Conservation (phyloP, 1,139 yeast species). For the Hemisphaericaspora xylanilytica region DNA sequence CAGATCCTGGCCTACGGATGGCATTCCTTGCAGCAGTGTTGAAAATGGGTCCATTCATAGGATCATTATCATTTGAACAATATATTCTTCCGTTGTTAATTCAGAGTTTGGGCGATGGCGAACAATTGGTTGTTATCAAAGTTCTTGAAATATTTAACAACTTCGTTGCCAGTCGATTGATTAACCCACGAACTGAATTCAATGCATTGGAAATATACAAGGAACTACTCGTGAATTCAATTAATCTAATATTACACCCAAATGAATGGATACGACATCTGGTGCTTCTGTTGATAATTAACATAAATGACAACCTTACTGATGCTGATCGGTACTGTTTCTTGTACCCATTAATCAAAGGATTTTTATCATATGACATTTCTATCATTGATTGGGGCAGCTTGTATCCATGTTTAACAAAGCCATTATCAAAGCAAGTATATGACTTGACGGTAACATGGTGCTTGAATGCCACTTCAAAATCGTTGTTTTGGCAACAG, state of each 20-base stretch:
- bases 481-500: constrained; percentile 71
- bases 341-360: constrained; percentile 76
- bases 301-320: constrained; percentile 60
- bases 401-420: constrained; percentile 60
- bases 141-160: constrained; percentile 61
- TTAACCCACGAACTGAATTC: constrained; percentile 39
- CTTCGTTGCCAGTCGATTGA: constrained; percentile 32
- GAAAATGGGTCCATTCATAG: constrained; percentile 75
- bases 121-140: constrained; percentile 77
- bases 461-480: constrained; percentile 61
- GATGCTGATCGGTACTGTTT: constrained; percentile 82
- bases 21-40: constrained; percentile 77
- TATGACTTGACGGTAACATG: constrained; percentile 68
- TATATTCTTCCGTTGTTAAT: constrained; percentile 80
- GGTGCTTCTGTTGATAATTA: constrained; percentile 57
- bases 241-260: constrained; percentile 64
- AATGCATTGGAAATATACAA: constrained; percentile 41
- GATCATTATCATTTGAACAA: constrained; percentile 79
- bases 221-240: constrained; percentile 33
- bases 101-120: constrained; percentile 80
- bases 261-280: constrained; percentile 82
- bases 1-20: constrained; percentile 62
- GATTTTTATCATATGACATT: constrained; percentile 75
- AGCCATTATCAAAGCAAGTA: constrained; percentile 64
- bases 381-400: constrained; percentile 63